A percentile compares a stretch with the other conserved stretches of the same genome.
phyloP scores from a whole-genome alignment of 306 rosid genomes.

The Dryas alaskensis region DNA sequence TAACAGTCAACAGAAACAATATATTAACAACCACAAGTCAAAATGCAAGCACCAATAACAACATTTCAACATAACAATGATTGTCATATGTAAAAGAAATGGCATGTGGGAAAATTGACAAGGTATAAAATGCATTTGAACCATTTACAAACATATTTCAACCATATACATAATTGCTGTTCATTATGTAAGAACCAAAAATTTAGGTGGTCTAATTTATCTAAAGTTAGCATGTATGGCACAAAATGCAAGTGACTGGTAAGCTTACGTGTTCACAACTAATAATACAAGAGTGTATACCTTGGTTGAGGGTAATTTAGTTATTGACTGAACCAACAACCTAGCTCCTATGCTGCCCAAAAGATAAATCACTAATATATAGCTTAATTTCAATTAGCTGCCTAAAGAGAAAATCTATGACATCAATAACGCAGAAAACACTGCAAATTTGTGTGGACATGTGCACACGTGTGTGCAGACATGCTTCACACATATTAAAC shows the following conservation, averaged over 20 bases:
- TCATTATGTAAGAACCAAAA: background rate
- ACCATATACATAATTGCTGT: background rate
- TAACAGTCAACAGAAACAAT: conserved; percentile 33
- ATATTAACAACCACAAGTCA: conserved; percentile 19
- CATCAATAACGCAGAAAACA: background rate
- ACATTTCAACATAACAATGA: background rate
- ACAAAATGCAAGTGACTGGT: background rate
- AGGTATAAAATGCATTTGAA: background rate
- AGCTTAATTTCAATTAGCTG: background rate
- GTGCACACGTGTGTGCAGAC: no score
- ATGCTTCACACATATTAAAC: no score
- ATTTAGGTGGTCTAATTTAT: background rate
- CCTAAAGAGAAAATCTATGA: background rate
- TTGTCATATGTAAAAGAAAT: background rate
- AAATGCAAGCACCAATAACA: background rate
- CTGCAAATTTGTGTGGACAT: background rate
- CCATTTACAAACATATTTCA: background rate
- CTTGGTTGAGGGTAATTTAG: background rate
- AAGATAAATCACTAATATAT: background rate
- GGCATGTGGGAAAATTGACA: background rate
- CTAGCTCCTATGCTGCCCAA: background rate
- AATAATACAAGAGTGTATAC: background rate
- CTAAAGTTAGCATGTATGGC: no score
- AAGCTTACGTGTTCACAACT: background rate
- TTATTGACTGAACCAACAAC: background rate